Evolutionary conservation across 768 basidiomycete genomes (phyloP).

Genomic region (Leccinum aurantiacum): DNA sequence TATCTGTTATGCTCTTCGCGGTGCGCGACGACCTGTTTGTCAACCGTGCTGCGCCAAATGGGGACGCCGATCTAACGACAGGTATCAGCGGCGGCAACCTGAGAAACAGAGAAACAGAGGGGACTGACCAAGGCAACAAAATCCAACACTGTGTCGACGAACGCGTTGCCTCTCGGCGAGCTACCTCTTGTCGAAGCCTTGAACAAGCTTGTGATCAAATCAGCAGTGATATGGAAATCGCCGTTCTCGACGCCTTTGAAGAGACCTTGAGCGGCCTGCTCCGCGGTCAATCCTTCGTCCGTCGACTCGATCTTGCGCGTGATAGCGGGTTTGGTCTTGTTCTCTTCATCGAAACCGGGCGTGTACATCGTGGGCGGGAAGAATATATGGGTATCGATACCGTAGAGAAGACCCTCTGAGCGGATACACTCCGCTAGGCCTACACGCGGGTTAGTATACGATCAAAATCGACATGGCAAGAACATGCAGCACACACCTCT

Average conservation of each 20-base stretch:
- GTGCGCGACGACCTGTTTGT: constrained; percentile 46
- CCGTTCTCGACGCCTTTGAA: constrained; percentile 70
- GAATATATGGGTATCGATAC: constrained; percentile 75
- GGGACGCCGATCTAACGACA: constrained; percentile 47
- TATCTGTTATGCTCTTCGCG: constrained; percentile 48
- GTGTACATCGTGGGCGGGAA: constrained; percentile 81
- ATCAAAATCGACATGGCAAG: background rate
- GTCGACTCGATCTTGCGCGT: constrained; percentile 73
- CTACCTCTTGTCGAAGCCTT: constrained; percentile 63
- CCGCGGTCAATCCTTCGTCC: constrained; percentile 64
- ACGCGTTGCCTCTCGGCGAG: constrained; percentile 53
- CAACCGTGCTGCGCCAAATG: constrained; percentile 52
- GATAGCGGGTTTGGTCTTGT: constrained; percentile 73
- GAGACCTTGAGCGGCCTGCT: constrained; percentile 58
- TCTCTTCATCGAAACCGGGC: constrained; percentile 75
- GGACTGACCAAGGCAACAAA: constrained; percentile 45
- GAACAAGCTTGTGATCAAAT: constrained; percentile 67
- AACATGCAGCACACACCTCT: constrained; percentile 50
- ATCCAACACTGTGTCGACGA: constrained; percentile 52
- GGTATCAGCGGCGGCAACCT: background rate
- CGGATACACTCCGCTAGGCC: constrained; percentile 83
- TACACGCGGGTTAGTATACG: constrained; percentile 24
- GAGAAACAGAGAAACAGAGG: background rate
- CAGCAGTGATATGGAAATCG: constrained; percentile 72
- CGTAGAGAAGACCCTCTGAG: constrained; percentile 76